Evolutionary conservation across 192 early-diverging fungal genomes (phyloP).

Genomic region (Backusella westeae): DNA sequence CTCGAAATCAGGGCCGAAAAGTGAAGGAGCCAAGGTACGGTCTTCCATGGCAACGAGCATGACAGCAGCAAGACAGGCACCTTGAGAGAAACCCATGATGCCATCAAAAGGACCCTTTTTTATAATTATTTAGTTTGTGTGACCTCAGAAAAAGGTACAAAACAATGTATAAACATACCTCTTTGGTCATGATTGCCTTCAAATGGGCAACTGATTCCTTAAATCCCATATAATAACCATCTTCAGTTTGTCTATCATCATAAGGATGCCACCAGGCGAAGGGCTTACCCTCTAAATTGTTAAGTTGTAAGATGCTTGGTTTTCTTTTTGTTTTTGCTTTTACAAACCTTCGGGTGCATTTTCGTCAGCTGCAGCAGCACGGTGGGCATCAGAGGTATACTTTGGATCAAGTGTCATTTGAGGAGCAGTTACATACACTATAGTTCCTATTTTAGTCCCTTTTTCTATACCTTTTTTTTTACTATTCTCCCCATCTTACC

Average conservation of each 20-base stretch:
- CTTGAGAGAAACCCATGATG: slow-evolving; percentile 56
- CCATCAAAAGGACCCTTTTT: slow-evolving; percentile 54
- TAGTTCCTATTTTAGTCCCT: not conserved
- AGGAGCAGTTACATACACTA: slow-evolving; percentile 54
- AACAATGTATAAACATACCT: slow-evolving; percentile 26
- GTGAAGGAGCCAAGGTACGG: not conserved
- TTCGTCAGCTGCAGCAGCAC: slow-evolving; percentile 33
- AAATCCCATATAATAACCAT: slow-evolving; percentile 39
- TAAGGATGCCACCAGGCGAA: slow-evolving; percentile 49
- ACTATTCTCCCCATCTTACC: slow-evolving; percentile 26
- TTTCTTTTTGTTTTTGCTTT: not conserved
- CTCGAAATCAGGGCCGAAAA: slow-evolving; percentile 31
- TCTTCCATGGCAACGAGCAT: slow-evolving; percentile 43
- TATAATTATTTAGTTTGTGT: not conserved
- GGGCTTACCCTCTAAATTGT: slow-evolving; percentile 27
- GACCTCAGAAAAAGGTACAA: not conserved
- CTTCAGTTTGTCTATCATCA: slow-evolving; percentile 12
- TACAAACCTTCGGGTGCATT: slow-evolving; percentile 38
- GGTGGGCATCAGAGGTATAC: slow-evolving; percentile 39
- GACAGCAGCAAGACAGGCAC: slow-evolving; percentile 47
- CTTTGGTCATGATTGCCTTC: slow-evolving; percentile 39
- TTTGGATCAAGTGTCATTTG: slow-evolving; percentile 45
- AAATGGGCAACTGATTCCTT: slow-evolving; percentile 41
- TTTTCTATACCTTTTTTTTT: not conserved
- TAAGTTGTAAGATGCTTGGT: not conserved